Conservation (phyloP, 306 rosid genomes). For the Parietaria judaica region DNA sequence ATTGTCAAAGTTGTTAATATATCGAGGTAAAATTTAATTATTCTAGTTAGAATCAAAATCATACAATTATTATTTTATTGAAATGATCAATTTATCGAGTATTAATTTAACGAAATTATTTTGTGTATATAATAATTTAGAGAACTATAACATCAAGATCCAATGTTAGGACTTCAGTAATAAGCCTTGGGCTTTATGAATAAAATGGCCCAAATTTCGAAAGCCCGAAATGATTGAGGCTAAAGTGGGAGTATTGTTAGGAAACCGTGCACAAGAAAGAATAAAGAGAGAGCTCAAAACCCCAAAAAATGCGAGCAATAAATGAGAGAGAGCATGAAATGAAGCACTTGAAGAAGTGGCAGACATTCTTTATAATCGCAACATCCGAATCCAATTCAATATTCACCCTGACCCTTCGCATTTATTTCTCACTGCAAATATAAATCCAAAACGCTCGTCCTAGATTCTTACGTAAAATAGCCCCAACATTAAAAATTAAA, state of each 20-base stretch:
- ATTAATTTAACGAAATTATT: too few relatives aligned
- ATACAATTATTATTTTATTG: too few relatives aligned
- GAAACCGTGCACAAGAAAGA: not conserved
- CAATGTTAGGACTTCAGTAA: too few relatives aligned
- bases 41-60: too few relatives aligned
- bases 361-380: constrained; percentile 38
- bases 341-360: constrained; percentile 19
- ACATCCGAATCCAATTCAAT: constrained; percentile 2
- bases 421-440: constrained; percentile 4
- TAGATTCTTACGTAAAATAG: constrained; percentile 20
- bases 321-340: constrained; percentile 26
- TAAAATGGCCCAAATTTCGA: not conserved
- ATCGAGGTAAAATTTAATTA: too few relatives aligned
- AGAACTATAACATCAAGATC: too few relatives aligned
- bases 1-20: too few relatives aligned
- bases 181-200: too few relatives aligned
- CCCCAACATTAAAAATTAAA: not conserved
- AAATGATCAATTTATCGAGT: too few relatives aligned
- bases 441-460: not conserved
- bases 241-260: not conserved
- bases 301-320: constrained; percentile 49
- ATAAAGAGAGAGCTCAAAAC: constrained; percentile 30
- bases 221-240: not conserved
- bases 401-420: not conserved
- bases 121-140: too few relatives aligned